These are phyloP conservation scores for Colletotrichum plurivorum DNA, from an alignment of 2,329 filamentous ascomycete species.

Conservation along the genomic window DNA sequence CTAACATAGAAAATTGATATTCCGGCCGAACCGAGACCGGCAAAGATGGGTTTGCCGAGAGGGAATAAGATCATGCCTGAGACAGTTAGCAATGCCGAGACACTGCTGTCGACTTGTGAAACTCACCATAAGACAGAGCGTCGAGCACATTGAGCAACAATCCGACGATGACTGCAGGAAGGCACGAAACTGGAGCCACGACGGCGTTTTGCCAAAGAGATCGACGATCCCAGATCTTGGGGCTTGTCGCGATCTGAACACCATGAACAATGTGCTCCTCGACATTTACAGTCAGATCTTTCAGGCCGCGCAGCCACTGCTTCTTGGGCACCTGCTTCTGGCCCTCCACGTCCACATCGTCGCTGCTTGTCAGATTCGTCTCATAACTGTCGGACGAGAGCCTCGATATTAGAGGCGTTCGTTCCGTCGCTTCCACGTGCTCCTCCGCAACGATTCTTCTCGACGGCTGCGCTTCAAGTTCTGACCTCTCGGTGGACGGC, in stretches of 20 bases:
- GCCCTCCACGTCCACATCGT: conserved; percentile 62
- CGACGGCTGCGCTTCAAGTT: conserved; percentile 32
- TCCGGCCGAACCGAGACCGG: conserved; percentile 88
- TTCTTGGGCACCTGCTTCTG: conserved; percentile 57
- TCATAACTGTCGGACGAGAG: conserved; percentile 46
- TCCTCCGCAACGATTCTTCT: conserved; percentile 37
- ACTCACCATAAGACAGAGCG: conserved; percentile 88
- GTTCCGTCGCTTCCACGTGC: conserved; percentile 60
- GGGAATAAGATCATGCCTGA: conserved; percentile 94
- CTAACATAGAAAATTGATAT: conserved; percentile 99
- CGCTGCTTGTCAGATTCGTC: conserved; percentile 44
- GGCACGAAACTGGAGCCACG: conserved; percentile 76
- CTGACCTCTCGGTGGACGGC: conserved; percentile 16
- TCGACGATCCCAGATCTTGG: conserved; percentile 74
- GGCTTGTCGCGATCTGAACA: conserved; percentile 42
- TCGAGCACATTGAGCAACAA: conserved; percentile 93
- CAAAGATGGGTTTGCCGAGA: conserved; percentile 87
- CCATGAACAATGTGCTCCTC: conserved; percentile 49
- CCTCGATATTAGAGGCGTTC: conserved; percentile 62
- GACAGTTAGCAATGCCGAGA: conserved; percentile 35
- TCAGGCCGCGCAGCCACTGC: conserved; percentile 53
- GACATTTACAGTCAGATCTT: conserved; percentile 49
- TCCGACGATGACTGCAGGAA: conserved; percentile 91
- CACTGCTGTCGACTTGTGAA: conserved; percentile 27
- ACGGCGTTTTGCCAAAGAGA: conserved; percentile 75